Conservation (phyloP, 2,329 filamentous ascomycete species). For the Fusarium buharicum region DNA sequence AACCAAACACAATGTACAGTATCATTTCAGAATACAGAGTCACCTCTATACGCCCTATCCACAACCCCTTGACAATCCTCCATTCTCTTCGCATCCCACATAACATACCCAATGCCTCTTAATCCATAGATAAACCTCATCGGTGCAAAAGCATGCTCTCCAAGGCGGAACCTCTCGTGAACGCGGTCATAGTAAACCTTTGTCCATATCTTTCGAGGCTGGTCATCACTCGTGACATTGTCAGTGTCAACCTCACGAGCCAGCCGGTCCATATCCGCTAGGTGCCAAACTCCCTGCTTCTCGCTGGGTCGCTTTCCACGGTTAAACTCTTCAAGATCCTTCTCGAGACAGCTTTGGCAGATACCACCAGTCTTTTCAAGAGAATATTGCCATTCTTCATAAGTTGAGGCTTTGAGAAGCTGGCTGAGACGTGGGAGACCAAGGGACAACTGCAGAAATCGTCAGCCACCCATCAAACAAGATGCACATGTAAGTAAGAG, state of each 20-base stretch:
- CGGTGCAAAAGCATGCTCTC: conserved; percentile 24
- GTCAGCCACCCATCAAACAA: neutral
- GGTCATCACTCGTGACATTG: conserved; percentile 23
- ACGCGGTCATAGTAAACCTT: conserved; percentile 31
- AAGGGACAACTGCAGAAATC: conserved; percentile 28
- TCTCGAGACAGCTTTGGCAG: conserved; percentile 25
- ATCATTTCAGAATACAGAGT: conserved; percentile 21
- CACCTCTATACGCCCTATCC: conserved; percentile 35
- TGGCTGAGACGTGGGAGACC: conserved; percentile 22
- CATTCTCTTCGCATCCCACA: conserved; percentile 39
- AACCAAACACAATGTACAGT: no score
- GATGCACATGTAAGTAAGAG: neutral
- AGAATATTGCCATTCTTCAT: conserved; percentile 35
- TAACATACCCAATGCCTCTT: conserved; percentile 35
- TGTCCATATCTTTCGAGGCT: conserved; percentile 35
- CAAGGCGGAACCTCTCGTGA: conserved; percentile 30
- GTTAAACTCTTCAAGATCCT: conserved; percentile 35
- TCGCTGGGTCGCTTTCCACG: conserved; percentile 3
- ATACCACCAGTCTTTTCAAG: conserved; percentile 13
- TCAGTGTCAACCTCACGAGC: conserved; percentile 30
- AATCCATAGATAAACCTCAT: conserved; percentile 38
- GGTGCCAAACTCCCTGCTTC: conserved; percentile 16
- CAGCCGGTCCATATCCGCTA: conserved; percentile 36
- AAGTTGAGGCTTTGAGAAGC: conserved; percentile 29
- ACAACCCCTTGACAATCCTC: conserved; percentile 28